phyloP scores from a whole-genome alignment of 2,329 filamentous ascomycete species.

The Diaporthe vexans region DNA sequence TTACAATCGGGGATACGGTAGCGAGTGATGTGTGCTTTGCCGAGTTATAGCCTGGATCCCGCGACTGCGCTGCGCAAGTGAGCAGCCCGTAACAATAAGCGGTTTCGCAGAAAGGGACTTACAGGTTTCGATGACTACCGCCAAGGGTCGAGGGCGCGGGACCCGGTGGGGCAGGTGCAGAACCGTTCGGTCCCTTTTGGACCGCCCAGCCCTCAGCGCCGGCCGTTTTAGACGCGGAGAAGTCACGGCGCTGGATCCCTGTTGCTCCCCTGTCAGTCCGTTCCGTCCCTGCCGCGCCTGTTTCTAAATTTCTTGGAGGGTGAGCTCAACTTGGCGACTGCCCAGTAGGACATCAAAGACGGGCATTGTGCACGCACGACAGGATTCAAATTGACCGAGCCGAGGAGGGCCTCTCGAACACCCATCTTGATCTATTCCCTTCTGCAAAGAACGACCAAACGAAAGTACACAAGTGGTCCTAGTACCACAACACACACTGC shows the following conservation, averaged over 20 bases:
- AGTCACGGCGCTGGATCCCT: slow-evolving; percentile 11
- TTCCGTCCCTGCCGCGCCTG: slow-evolving; percentile 12
- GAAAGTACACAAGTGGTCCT: not conserved
- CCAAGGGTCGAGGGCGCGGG: slow-evolving; percentile 27
- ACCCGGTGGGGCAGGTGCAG: slow-evolving; percentile 8
- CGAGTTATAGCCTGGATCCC: slow-evolving; percentile 14
- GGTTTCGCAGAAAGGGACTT: not conserved
- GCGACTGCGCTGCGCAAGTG: slow-evolving; percentile 22
- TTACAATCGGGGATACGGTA: slow-evolving; percentile 4
- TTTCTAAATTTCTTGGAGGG: slow-evolving; percentile 16
- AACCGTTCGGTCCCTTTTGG: slow-evolving; percentile 22
- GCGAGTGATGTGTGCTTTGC: slow-evolving; percentile 4
- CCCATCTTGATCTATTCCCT: not conserved
- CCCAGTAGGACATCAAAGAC: slow-evolving; percentile 9
- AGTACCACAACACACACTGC: too few relatives aligned
- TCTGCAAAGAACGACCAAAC: too few relatives aligned
- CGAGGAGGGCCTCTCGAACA: not conserved
- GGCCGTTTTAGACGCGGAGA: slow-evolving; percentile 25
- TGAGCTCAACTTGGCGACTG: not conserved
- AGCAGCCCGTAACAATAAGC: slow-evolving; percentile 30
- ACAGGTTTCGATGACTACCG: slow-evolving; percentile 30
- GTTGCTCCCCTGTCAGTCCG: slow-evolving; percentile 14
- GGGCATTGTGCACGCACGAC: slow-evolving; percentile 11
- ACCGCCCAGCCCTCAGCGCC: slow-evolving; percentile 22
- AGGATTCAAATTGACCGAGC: not conserved